Evolutionary conservation across 345 rosid species (phyloP), one percentile per base, ranked within the genome.

Genomic region (Bruguiera parviflora): DNA sequence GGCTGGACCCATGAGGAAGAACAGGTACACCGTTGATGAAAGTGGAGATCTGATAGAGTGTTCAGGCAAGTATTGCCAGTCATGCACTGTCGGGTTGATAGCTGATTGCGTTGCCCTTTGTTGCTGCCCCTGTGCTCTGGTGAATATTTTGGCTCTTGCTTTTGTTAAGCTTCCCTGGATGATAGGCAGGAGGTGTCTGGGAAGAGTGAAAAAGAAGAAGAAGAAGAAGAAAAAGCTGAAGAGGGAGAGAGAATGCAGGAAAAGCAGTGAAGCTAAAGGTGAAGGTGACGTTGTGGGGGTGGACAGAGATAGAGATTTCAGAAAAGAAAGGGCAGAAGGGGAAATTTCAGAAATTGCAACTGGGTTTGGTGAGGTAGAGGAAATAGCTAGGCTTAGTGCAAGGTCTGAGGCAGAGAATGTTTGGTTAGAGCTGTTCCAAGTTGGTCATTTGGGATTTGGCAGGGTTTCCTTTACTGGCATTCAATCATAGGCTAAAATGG

Each of bases 91-190:
- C 9, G 92, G 83, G 9, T 71, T 80, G 46, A 71, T 89, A 47
- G 98, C 92, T 21, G 97, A 92, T 68, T 89, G 98, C 64, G 92
- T 88, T 55, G 98, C 96, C 25, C 80, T 92, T 28, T 89, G 94
- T 72, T 92, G 98, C 73, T 92, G 98, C 71, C 96, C 98, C 11
- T 89, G 92, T 75, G 96, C 87, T n/a, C 77, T 92, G 75, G 55
- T 92, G 19, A 88, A 85, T 73, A 70, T 89, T 22, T 71, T 92
- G 11, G 72, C 89, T 15, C 79, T 92, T 6, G 89, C 89, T 64
- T 81, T 92, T 69, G 81, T 92, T 21, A 90, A 83, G 75, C 82
- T 87, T 8, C 96, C 98, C 0, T 88, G 84, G 85, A 84, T 77
- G 84, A 76, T 90, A 35, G 91, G 89, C 32, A 77, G 83, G 75